Evolutionary conservation across 495 filamentous ascomycete genomes (phyloP), one percentile per base, ranked within the genome.

Genomic region (Talaromyces trachyspermus): DNA sequence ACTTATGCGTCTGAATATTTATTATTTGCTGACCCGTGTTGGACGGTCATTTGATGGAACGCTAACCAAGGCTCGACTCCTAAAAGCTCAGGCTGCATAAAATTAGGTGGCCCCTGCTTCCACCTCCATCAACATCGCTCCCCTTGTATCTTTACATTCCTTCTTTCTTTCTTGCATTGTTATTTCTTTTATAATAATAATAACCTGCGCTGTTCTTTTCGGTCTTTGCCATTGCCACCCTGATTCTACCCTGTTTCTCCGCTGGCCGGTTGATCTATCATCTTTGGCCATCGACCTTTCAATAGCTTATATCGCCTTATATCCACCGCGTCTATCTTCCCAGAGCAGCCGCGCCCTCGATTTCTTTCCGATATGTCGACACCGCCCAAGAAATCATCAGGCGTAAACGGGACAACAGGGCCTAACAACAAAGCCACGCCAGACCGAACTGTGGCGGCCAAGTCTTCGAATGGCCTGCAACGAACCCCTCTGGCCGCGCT

Each of bases 401-500:
- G 27, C 7, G 24, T 19, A 19, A 36, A 36, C 15, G 44, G 29
- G 15, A 36, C 44, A 8, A 36, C 29, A 33, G 44, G 44, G 17
- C 44, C 44, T 11, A 33, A 25, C 27, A 46, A 30, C 30, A 46
- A 19, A 19, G 19, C 42, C n/a, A 44, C 42, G 17, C 25, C 42
- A 30, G 44, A 46, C 17, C 44, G 44, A 35, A 24, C 30, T 14
- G 39, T 23, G n/a, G 22, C 32, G 4, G 24, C 38, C 19, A 49
- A 49, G 50, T 70, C 70, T 46, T 67, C 70, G 35, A 70, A 69
- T 54, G 64, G 68, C 14, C 47, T 69, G 20, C 64, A 64, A 50
- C 65, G 70, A 24, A 57, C 63, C 32, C 70, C 5, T 73, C 70
- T 22, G 54, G 60, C 26, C 62, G 70, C 48, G 61, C 61, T 12